These are phyloP conservation scores for Anthoceros angustus DNA, from an alignment of 225 moss, liverwort and hornwort species.

Conservation along the genomic window DNA sequence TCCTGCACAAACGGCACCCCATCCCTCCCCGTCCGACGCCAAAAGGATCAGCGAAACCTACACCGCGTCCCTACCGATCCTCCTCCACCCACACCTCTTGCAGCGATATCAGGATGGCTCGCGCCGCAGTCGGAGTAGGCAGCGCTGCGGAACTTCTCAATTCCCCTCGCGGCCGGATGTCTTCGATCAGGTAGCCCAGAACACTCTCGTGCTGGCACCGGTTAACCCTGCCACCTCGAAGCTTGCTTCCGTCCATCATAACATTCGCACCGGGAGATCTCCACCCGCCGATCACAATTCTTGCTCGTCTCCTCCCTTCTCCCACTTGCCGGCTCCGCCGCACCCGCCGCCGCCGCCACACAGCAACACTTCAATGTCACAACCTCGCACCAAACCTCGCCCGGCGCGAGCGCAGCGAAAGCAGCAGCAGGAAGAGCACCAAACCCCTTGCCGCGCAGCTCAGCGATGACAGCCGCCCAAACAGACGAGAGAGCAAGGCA, in stretches of 20 bases:
- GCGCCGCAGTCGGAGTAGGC: conserved; percentile 96
- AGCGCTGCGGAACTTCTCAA: conserved; percentile 94
- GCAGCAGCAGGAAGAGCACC: too few species aligned
- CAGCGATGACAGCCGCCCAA: too few species aligned
- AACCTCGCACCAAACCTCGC: too few species aligned
- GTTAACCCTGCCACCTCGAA: conserved; percentile 39
- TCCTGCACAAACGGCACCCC: conserved; percentile 25
- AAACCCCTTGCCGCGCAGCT: too few species aligned
- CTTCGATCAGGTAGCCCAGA: conserved; percentile 91
- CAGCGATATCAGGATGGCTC: conserved; percentile 96
- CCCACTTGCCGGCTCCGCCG: background rate
- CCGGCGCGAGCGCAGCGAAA: too few species aligned
- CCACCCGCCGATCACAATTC: background rate
- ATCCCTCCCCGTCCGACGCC: conserved; percentile 13
- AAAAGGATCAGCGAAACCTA: background rate
- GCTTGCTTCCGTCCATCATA: conserved; percentile 97
- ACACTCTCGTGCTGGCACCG: conserved; percentile 53
- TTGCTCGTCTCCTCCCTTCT: background rate
- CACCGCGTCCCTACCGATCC: background rate
- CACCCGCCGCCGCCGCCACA: background rate
- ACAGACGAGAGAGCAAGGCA: too few species aligned
- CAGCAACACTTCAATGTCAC: too few species aligned
- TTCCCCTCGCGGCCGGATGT: conserved; percentile 98
- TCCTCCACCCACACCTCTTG: too few species aligned
- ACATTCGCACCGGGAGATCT: conserved; percentile 35